Evolutionary conservation across 768 basidiomycete species (phyloP).

Genomic region (Kwoniella mangroviensis): DNA sequence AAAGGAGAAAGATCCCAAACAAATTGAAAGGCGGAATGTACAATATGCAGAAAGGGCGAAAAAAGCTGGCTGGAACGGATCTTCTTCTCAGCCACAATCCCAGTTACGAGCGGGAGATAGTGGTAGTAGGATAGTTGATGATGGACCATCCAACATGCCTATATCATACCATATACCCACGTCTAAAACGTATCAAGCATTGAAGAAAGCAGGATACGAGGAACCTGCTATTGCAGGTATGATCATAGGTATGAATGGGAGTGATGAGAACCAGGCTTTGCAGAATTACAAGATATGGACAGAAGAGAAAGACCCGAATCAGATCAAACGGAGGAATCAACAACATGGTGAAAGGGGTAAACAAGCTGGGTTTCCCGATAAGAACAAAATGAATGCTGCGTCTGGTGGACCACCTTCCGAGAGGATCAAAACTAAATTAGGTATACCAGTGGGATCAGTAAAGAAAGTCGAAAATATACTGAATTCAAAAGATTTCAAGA

Average conservation of each 20-base stretch:
- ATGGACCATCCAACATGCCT: constrained; percentile 16
- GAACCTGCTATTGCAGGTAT: constrained; percentile 13
- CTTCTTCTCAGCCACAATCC: not conserved
- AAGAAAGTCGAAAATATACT: constrained; percentile 9
- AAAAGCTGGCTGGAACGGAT: constrained; percentile 7
- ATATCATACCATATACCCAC: not conserved
- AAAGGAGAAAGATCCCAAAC: constrained; percentile 10
- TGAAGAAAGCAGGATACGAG: constrained; percentile 12
- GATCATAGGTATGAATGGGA: not conserved
- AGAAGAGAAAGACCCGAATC: constrained; percentile 2
- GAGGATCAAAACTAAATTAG: constrained; percentile 10
- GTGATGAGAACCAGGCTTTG: constrained; percentile 3
- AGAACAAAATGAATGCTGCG: not conserved
- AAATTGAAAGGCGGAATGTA: constrained; percentile 15
- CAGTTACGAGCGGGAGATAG: not conserved
- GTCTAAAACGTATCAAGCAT: constrained; percentile 1
- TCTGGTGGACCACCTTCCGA: not conserved
- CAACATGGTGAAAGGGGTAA: constrained; percentile 4
- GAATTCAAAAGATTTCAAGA: not conserved
- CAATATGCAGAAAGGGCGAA: constrained; percentile 19
- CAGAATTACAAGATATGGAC: constrained; percentile 1
- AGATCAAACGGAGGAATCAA: constrained; percentile 10
- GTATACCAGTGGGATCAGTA: constrained; percentile 9
- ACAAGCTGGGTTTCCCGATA: constrained; percentile 1
- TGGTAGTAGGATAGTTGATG: not conserved